These are phyloP conservation scores for Calonectria hongkongensis DNA, from an alignment of 2,329 filamentous ascomycete species.

Conservation along the genomic window DNA sequence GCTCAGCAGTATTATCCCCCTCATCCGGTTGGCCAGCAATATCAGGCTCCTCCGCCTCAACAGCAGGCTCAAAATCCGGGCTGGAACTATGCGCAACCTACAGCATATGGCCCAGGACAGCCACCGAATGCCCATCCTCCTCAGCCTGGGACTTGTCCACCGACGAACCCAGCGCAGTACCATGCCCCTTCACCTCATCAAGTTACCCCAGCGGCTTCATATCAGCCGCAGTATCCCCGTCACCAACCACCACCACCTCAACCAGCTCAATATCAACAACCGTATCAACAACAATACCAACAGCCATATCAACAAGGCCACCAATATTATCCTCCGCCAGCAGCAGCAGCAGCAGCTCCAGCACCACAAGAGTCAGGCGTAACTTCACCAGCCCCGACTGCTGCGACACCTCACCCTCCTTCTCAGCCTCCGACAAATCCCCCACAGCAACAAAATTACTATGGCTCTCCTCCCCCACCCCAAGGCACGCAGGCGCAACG, in stretches of 20 bases:
- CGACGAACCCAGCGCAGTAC: slow-evolving; percentile 33
- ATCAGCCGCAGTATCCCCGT: slow-evolving; percentile 22
- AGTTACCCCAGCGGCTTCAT: slow-evolving; percentile 21
- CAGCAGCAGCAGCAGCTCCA: not conserved
- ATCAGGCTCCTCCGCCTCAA: slow-evolving; percentile 36
- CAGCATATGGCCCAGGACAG: slow-evolving; percentile 20
- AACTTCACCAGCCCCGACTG: not conserved
- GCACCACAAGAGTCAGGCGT: slow-evolving; percentile 26
- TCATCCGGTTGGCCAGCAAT: slow-evolving; percentile 27
- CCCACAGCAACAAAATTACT: not conserved
- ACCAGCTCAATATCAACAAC: slow-evolving; percentile 14
- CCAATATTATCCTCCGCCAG: not conserved
- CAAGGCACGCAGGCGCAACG: not conserved
- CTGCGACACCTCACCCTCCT: not conserved
- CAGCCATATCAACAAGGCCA: slow-evolving; percentile 29
- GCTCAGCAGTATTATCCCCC: slow-evolving; percentile 38
- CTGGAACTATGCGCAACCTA: slow-evolving; percentile 29
- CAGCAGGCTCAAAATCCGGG: slow-evolving; percentile 34
- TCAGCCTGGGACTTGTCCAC: slow-evolving; percentile 11
- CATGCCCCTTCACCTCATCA: not conserved
- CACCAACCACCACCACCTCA: slow-evolving; percentile 20
- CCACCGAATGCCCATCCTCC: slow-evolving; percentile 12
- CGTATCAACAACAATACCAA: not conserved
- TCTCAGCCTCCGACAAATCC: slow-evolving; percentile 20
- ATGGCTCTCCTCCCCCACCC: not conserved